These are phyloP conservation scores for Tubosaeta sp. DNA, from an alignment of 768 basidiomycete genomes.

Conservation along the genomic window DNA sequence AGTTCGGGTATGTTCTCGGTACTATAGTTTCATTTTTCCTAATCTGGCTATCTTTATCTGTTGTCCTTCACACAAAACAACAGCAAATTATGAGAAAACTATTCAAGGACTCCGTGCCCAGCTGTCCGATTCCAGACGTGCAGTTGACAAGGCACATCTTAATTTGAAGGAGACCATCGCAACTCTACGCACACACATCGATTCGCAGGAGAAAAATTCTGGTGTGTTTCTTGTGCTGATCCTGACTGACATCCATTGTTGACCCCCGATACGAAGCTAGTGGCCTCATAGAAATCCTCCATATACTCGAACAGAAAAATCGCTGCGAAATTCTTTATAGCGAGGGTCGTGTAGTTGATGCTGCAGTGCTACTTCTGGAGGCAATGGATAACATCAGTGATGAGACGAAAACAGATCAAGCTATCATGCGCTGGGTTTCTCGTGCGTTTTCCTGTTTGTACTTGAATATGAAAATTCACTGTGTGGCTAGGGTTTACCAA, in stretches of 20 bases:
- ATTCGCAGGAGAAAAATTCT: background rate
- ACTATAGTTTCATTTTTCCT: too few relatives aligned
- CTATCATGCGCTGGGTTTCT: background rate
- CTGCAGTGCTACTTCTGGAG: slow-evolving; percentile 1
- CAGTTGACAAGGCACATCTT: background rate
- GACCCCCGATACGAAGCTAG: background rate
- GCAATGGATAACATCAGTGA: background rate
- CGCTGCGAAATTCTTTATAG: slow-evolving; percentile 3
- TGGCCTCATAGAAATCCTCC: background rate
- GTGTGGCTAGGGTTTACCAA: background rate
- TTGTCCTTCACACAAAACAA: background rate
- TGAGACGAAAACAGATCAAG: background rate
- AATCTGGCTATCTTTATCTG: too few relatives aligned
- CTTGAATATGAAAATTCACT: background rate
- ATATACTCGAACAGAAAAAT: background rate
- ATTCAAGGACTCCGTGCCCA: background rate
- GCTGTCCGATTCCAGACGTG: background rate
- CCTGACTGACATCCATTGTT: background rate
- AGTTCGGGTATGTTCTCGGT: background rate
- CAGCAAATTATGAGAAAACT: background rate
- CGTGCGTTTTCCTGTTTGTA: background rate
- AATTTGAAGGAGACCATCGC: background rate
- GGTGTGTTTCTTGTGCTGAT: background rate
- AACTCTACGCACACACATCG: background rate
- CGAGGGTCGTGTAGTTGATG: background rate